Evolutionary conservation across 345 rosid genomes (phyloP), one percentile per base, ranked within the genome.

Genomic region (Bruguiera parviflora): DNA sequence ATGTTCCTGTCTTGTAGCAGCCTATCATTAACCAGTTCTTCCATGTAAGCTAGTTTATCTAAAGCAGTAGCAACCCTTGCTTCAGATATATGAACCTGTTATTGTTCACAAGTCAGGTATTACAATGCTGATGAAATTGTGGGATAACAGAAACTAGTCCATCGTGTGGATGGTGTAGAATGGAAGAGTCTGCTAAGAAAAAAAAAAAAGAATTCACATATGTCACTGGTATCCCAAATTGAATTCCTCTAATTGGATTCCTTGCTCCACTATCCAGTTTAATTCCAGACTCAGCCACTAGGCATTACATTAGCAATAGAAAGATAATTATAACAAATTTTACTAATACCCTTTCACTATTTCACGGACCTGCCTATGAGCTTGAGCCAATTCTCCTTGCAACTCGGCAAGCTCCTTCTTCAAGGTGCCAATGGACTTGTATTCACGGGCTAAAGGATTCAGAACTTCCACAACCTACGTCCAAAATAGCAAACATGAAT

Each of bases 381-480:
- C 97, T 79, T 87, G 88, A 2, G 86, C 81, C 80, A 94, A 70
- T 76, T 87, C 97, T 60, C 84, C 89, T 72, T 95, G 99, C 84
- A 95, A 71, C 73, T 73, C 97, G 1, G 97, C 99, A 21, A 95
- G 86, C 62, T 95, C 97, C 83, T 88, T 90, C 84, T 87, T 92
- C 80, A 95, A 67, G 20, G 96, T 89, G 71, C 96, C 97, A 16
- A 95, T 81, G 4, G 99, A 92, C 78, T 95, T 92, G 83, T 81
- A 95, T 29, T 95, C 96, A n/a, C 97, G 99, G 55, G 99, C 99
- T 67, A 92, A 66, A 58, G 99, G 99, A 87, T 95, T 92, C 60
- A 95, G 76, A 73, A 92, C 99, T 68, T 95, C 99, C 53, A 95
- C 99, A 10, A 95, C 97, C 98, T 94, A 66, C 78, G 59, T 25